phyloP scores from a whole-genome alignment of 2,329 filamentous ascomycete species.

The Didymella arachidicola region DNA sequence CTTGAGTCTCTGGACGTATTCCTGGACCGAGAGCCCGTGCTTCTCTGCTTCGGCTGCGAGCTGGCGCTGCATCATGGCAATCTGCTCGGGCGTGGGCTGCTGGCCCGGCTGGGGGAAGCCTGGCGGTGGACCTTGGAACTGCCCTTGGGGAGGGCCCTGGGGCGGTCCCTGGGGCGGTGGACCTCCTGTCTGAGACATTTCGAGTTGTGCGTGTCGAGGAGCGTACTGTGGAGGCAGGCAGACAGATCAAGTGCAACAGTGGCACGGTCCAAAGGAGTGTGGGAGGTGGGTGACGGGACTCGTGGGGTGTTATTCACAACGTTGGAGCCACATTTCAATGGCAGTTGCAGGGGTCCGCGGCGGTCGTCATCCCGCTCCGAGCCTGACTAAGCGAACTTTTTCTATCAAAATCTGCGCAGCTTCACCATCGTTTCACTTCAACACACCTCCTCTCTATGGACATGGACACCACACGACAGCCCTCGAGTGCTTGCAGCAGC shows the following conservation, averaged over 20 bases:
- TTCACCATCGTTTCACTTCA: neutral
- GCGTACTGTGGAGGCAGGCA: neutral
- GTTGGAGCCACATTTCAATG: conserved; percentile 24
- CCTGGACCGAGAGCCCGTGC: conserved; percentile 81
- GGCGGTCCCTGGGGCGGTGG: conserved; percentile 28
- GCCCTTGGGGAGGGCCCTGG: conserved; percentile 28
- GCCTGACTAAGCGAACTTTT: conserved; percentile 17
- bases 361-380: conserved; percentile 12
- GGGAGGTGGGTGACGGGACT: conserved; percentile 4
- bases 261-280: conserved; percentile 16
- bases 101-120: conserved; percentile 51
- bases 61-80: conserved; percentile 82
- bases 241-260: neutral
- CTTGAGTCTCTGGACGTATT: conserved; percentile 72
- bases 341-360: conserved; percentile 12
- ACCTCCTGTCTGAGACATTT: conserved; percentile 36
- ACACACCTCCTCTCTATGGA: neutral
- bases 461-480: conserved; percentile 1
- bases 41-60: conserved; percentile 83
- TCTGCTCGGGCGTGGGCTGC: conserved; percentile 81
- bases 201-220: conserved; percentile 12
- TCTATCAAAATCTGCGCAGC: conserved; percentile 16
- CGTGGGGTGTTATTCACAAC: conserved; percentile 17
- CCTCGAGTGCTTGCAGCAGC: neutral
- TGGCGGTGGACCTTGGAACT: conserved; percentile 25